Conservation (phyloP, 2,329 filamentous ascomycete species). For the Exophiala sideris region DNA sequence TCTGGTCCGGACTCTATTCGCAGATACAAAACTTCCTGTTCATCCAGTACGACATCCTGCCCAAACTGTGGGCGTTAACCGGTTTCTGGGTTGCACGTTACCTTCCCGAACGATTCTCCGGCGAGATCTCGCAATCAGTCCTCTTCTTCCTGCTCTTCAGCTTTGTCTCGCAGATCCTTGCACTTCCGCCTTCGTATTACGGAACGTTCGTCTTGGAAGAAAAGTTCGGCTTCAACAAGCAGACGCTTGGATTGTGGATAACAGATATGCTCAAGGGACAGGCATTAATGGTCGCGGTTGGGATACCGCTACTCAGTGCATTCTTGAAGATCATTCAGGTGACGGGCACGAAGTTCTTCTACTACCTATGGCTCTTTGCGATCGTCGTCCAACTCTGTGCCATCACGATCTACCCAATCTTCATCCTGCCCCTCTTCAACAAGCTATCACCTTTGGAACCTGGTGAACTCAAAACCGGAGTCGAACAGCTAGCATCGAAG, state of each 20-base stretch:
- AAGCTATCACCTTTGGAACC: constrained; percentile 90
- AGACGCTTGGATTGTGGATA: constrained; percentile 83
- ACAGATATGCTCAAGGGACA: constrained; percentile 91
- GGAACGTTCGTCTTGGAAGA: constrained; percentile 95
- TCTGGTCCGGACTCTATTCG: constrained; percentile 75
- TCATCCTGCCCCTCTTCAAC: constrained; percentile 95
- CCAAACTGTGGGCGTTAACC: constrained; percentile 82
- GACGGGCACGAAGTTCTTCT: constrained; percentile 93
- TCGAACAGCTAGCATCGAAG: constrained; percentile 77
- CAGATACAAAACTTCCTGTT: constrained; percentile 86
- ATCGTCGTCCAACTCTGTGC: constrained; percentile 86
- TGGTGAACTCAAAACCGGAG: constrained; percentile 79
- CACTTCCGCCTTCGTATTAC: constrained; percentile 81
- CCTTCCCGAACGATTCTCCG: constrained; percentile 73
- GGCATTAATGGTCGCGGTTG: constrained; percentile 72
- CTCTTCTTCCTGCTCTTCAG: constrained; percentile 88
- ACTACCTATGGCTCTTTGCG: constrained; percentile 94
- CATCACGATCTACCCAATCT: constrained; percentile 93
- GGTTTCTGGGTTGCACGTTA: constrained; percentile 71
- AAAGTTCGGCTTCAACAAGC: constrained; percentile 97
- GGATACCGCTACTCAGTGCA: constrained; percentile 82
- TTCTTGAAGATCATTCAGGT: constrained; percentile 93
- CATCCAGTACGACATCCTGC: constrained; percentile 86
- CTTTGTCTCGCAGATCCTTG: constrained; percentile 73
- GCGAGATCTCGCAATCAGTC: constrained; percentile 91